Conservation (phyloP, 2,329 filamentous ascomycete species). For the Colletotrichum viniferum region DNA sequence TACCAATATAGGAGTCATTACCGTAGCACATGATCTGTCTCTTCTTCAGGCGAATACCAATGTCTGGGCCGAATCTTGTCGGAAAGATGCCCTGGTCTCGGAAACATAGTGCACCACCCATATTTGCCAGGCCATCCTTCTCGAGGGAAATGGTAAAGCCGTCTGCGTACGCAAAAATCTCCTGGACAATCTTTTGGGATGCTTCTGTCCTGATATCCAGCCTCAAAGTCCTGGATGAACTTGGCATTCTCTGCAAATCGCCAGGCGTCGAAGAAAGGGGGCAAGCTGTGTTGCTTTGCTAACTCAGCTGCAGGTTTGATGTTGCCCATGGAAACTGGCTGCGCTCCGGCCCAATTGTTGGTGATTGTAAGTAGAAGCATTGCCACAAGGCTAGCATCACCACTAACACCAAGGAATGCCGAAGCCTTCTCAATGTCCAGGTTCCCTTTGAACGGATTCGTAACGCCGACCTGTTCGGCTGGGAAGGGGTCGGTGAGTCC, state of each 20-base stretch:
- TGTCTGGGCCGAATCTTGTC: background rate
- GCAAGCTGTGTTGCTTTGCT: conserved; percentile 18
- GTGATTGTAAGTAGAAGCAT: conserved; percentile 28
- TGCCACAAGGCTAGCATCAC: background rate
- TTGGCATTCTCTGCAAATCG: conserved; percentile 29
- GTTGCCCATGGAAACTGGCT: conserved; percentile 29
- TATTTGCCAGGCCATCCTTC: conserved; percentile 29
- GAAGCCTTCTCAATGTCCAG: background rate
- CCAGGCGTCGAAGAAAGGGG: conserved; percentile 28
- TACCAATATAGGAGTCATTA: background rate
- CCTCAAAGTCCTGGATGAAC: conserved; percentile 27
- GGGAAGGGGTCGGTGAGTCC: background rate
- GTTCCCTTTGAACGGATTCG: background rate
- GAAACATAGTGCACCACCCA: conserved; percentile 21
- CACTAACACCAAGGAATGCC: background rate
- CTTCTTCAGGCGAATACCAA: background rate
- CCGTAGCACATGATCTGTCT: background rate
- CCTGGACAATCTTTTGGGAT: conserved; percentile 24
- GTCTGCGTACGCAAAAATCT: conserved; percentile 27
- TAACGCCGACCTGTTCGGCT: background rate
- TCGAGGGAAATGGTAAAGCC: conserved; percentile 28
- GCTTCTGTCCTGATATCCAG: conserved; percentile 15
- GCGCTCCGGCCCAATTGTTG: conserved; percentile 27
- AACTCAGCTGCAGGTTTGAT: conserved; percentile 21
- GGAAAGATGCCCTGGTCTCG: background rate